phyloP scores from a whole-genome alignment of 2,329 filamentous ascomycete species.

The Paracorniculantispora psalliotae region DNA sequence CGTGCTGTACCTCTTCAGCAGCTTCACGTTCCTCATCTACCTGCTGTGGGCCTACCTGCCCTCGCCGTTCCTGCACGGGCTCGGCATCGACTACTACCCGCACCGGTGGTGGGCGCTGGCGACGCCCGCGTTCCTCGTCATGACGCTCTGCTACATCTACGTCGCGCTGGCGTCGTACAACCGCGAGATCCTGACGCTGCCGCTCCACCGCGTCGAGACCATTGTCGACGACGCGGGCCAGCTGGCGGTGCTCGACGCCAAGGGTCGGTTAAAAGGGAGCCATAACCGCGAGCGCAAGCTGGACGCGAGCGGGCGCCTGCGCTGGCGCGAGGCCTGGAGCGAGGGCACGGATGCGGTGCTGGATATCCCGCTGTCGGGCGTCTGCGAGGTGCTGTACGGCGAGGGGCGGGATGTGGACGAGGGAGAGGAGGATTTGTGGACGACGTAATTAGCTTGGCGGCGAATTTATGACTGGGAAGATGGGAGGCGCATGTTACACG shows the following conservation, averaged over 20 bases:
- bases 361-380: slow-evolving; percentile 91
- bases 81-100: slow-evolving; percentile 95
- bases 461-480: no score
- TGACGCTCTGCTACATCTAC: slow-evolving; percentile 87
- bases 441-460: neutral
- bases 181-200: slow-evolving; percentile 78
- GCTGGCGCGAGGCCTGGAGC: slow-evolving; percentile 84
- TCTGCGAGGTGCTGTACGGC: slow-evolving; percentile 91
- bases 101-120: slow-evolving; percentile 97
- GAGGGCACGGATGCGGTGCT: slow-evolving; percentile 94
- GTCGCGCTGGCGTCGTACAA: slow-evolving; percentile 90
- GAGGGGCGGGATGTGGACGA: slow-evolving; percentile 36
- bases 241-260: slow-evolving; percentile 74
- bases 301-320: slow-evolving; percentile 36
- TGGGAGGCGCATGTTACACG: no score
- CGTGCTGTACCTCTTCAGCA: slow-evolving; percentile 87
- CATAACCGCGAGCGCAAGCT: slow-evolving; percentile 32
- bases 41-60: slow-evolving; percentile 85
- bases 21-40: slow-evolving; percentile 69
- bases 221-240: slow-evolving; percentile 87
- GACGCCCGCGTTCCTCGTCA: slow-evolving; percentile 84
- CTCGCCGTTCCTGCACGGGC: slow-evolving; percentile 81
- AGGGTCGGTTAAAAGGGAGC: slow-evolving; percentile 47
- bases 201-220: slow-evolving; percentile 75
- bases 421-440: slow-evolving; percentile 18